Evolutionary conservation across 768 basidiomycete genomes (phyloP), one percentile per base, ranked within the genome.

Genomic region (Boletus fagicola): DNA sequence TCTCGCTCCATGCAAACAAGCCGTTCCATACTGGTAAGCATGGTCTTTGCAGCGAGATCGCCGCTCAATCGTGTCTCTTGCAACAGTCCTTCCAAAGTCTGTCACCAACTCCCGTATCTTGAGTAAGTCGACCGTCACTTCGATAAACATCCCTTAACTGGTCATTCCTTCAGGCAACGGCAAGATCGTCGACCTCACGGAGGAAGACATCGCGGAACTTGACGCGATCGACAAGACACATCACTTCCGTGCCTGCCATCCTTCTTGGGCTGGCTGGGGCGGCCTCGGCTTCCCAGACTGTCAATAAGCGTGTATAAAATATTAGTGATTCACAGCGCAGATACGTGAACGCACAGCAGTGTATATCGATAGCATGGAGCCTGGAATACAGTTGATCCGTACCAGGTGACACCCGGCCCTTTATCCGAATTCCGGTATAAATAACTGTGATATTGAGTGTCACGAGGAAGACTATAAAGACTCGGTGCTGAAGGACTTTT

Each of bases 1-100:
- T 91, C 51, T 86, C 86, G 3, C 77, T 88, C 43, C 86, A 89
- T 63, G 87, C 85, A 12, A 89, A 88, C 73, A 77, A 79, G 58
- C 78, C 78, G 1, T 76, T 78, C 40, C 80, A 85, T 47, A 80
- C 72, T 43, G 80, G 80, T 81, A 60, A 52, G 52, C 13, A 24
- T 18, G 26, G 6, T 12, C n/a, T n/a, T 49, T 28, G 16, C 26
- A 11, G 20, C 12, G 38, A 38, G 22, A 44, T 10, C 4, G 10
- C 30, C 22, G 9, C 30, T 22, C 12, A 39, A 3, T 24, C 15
- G 26, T 49, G 18, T 20, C 11, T 46, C 38, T 45, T 36, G 59
- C 40, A 57, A 52, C 46, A 74, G 88, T 89, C 35, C 77, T 92
- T 36, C 78, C 88, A 18, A 92, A 92, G 76, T 87, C 86, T 12